Percentiles rank a stretch among this genome's conserved stretches.
These are phyloP conservation scores for Darksidea phi DNA, from an alignment of 495 filamentous ascomycete species.

Conservation along the genomic window DNA sequence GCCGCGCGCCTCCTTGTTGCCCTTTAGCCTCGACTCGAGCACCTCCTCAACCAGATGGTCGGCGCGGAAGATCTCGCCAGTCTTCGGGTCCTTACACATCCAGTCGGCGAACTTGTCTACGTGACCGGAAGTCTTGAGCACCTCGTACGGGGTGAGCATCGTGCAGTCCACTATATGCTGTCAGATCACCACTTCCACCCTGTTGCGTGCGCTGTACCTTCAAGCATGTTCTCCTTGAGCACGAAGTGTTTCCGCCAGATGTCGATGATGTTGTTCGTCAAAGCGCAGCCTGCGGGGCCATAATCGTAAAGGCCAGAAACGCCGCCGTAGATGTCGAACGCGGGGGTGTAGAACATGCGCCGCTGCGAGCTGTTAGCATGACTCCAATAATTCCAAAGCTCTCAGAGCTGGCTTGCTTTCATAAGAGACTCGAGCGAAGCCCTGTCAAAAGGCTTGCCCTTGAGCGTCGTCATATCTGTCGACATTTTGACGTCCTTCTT, in stretches of 20 bases:
- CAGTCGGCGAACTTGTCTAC: slow-evolving; percentile 98
- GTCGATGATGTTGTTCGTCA: slow-evolving; percentile 75
- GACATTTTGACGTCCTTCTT: slow-evolving; percentile 38
- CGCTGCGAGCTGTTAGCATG: slow-evolving; percentile 49
- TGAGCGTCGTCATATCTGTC: slow-evolving; percentile 63
- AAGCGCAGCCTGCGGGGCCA: slow-evolving; percentile 47
- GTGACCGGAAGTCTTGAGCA: slow-evolving; percentile 94
- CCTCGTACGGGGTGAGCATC: slow-evolving; percentile 66
- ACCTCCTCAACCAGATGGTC: slow-evolving; percentile 96
- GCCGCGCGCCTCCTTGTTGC: slow-evolving; percentile 52
- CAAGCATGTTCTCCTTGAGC: slow-evolving; percentile 50
- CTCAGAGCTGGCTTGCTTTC: slow-evolving; percentile 57
- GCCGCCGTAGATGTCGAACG: slow-evolving; percentile 80
- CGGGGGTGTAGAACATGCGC: slow-evolving; percentile 72
- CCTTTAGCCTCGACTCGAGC: slow-evolving; percentile 75
- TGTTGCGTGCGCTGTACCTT: slow-evolving; percentile 31
- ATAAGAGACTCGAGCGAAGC: slow-evolving; percentile 76
- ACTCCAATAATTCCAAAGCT: slow-evolving; percentile 5
- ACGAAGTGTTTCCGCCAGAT: slow-evolving; percentile 73
- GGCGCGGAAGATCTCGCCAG: slow-evolving; percentile 91
- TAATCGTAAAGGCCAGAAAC: slow-evolving; percentile 48
- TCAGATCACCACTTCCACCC: slow-evolving; percentile 8
- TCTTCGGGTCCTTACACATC: slow-evolving; percentile 99
- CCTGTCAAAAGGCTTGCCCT: slow-evolving; percentile 84
- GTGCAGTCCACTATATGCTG: slow-evolving; percentile 42